Evolutionary conservation across 139 green algal species (phyloP).

Genomic region (Asterochloris erici): DNA sequence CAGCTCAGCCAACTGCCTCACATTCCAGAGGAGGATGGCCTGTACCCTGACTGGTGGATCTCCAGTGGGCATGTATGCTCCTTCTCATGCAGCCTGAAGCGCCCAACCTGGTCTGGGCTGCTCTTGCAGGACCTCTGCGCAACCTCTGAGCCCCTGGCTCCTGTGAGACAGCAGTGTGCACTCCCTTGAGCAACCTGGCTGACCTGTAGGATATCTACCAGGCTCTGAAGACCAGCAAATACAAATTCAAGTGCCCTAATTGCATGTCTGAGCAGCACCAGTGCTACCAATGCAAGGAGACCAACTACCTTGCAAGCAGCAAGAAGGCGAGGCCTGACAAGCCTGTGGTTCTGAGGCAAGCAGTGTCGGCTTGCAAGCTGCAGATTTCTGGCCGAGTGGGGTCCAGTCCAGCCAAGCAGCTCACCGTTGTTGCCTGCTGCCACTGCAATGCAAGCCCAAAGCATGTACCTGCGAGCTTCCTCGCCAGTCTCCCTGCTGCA

Average conservation of each 20-base stretch:
- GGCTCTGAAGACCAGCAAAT: slow-evolving; percentile 4
- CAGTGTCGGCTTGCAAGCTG: neutral
- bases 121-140: too few relatives aligned
- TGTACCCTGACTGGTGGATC: too few relatives aligned
- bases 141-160: too few relatives aligned
- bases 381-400: neutral
- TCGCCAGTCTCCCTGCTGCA: too few relatives aligned
- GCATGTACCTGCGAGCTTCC: neutral
- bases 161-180: too few relatives aligned
- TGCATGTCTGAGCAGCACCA: slow-evolving; percentile 5
- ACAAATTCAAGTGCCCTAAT: slow-evolving; percentile 8
- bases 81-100: too few relatives aligned
- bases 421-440: neutral
- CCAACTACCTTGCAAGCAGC: neutral
- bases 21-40: too few relatives aligned
- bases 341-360: neutral
- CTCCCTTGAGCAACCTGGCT: neutral
- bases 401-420: neutral
- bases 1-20: too few relatives aligned
- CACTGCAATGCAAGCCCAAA: neutral
- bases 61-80: too few relatives aligned
- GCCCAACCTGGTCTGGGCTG: too few relatives aligned
- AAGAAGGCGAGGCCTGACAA: neutral
- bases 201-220: neutral
- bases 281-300: slow-evolving; percentile 7